Conservation (phyloP, 73 alveolate genomes). For the Breviolum minutum region DNA sequence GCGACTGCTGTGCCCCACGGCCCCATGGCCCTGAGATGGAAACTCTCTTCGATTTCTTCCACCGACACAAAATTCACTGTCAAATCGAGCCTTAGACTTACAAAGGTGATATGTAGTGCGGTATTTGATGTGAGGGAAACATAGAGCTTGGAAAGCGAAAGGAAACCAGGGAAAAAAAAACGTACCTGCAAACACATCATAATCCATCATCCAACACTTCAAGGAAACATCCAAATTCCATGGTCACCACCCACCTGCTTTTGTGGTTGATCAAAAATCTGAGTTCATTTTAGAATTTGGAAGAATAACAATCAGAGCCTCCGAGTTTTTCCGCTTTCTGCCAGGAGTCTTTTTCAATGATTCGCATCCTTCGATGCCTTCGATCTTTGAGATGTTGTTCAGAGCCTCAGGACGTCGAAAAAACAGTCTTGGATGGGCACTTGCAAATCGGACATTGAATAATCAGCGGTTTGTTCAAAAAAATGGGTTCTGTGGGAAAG, state of each 20-base stretch:
- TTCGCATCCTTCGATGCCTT: slow-evolving; percentile 99
- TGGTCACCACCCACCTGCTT: too few species aligned
- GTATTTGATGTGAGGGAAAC: too few species aligned
- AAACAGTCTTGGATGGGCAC: neutral
- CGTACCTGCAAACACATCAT: too few species aligned
- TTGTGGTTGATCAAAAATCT: neutral
- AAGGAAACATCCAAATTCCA: too few species aligned
- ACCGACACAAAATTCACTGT: slow-evolving; percentile 99
- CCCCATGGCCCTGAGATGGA: slow-evolving; percentile 63
- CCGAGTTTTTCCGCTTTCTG: neutral
- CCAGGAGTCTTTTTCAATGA: slow-evolving; percentile 96
- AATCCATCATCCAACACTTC: too few species aligned
- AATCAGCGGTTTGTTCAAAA: too few species aligned
- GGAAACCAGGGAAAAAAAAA: too few species aligned
- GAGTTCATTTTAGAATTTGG: neutral
- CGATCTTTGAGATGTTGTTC: slow-evolving; percentile 98
- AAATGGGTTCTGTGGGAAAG: neutral
- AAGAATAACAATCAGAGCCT: neutral
- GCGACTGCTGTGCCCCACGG: neutral
- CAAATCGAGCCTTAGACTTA: slow-evolving; percentile 98
- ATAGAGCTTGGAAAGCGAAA: too few species aligned
- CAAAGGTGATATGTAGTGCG: neutral
- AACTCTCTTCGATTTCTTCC: slow-evolving; percentile 98
- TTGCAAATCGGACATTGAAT: neutral
- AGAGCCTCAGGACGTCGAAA: slow-evolving; percentile 96